phyloP scores from a whole-genome alignment of 306 rosid genomes.

The Glycine latifolia region DNA sequence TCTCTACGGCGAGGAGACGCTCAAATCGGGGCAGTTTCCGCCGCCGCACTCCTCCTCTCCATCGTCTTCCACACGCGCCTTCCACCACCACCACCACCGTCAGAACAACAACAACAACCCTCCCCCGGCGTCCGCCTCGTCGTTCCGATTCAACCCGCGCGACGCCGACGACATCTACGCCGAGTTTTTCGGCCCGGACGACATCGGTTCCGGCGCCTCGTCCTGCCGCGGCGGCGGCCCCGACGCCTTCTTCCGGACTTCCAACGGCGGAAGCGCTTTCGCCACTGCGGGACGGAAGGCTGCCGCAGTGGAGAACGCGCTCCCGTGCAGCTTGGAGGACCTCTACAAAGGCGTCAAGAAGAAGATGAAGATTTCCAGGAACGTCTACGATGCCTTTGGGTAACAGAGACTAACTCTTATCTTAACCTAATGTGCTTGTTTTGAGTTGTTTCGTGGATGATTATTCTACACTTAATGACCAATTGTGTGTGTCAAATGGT shows the following conservation, averaged over 20 bases:
- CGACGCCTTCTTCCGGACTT: slow-evolving; percentile 55
- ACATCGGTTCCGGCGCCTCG: slow-evolving; percentile 14
- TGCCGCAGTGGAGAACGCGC: slow-evolving; percentile 63
- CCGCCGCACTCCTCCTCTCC: slow-evolving; percentile 51
- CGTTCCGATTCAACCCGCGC: slow-evolving; percentile 63
- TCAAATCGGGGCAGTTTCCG: slow-evolving; percentile 84
- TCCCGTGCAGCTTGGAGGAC: slow-evolving; percentile 90
- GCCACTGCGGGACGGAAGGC: slow-evolving; percentile 59
- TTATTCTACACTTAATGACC: background rate
- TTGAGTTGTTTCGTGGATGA: background rate
- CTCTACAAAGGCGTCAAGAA: slow-evolving; percentile 77
- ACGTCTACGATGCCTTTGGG: slow-evolving; percentile 70
- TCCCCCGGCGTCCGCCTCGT: slow-evolving; percentile 42
- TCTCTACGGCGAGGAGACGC: slow-evolving; percentile 84
- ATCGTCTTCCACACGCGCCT: slow-evolving; percentile 44
- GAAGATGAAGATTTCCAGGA: slow-evolving; percentile 93
- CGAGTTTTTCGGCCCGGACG: slow-evolving; percentile 68
- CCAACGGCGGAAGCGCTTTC: slow-evolving; percentile 49
- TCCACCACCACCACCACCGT: slow-evolving; percentile 51
- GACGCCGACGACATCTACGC: slow-evolving; percentile 81
- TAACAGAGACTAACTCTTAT: slow-evolving; percentile 21
- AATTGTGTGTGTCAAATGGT: background rate
- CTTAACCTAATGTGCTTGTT: slow-evolving; percentile 25
- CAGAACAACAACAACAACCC: slow-evolving; percentile 5
- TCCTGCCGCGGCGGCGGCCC: slow-evolving; percentile 50